Base-by-base conservation (phyloP, 1,139 yeast species). In the Kodamaea fungicola region DNA sequence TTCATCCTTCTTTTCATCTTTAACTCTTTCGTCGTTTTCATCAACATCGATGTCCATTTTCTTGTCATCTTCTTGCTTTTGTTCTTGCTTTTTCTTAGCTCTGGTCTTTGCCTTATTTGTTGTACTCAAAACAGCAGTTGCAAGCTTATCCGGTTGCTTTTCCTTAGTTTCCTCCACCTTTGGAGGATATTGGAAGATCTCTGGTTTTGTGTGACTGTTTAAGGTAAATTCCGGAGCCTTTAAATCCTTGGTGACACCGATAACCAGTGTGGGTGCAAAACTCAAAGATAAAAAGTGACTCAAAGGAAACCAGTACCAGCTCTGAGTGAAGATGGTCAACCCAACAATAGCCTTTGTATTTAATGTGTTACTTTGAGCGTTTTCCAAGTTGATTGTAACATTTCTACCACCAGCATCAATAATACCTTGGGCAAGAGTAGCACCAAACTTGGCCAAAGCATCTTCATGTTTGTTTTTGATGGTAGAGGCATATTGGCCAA, bases 321-420 rank as follows among this genome's bases (percentile, higher is more conserved):
- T 86, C 64, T 92, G 99, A 6, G 84, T 71, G 59, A 92, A 94
- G 43, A 92, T 77, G 0, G 95, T 81, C 52, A 94, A 71, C 30
- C 99, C 98, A 42, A 90, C 95, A 50, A 94, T 83, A 0, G 97
- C 94, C 56, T 85, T 85, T 60, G 83, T 80, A 60, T 92, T 92
- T 48, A 92, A 75, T 10, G 96, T 89, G 43, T 89, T 95, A 27
- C 96, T 88, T 49, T 88, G 92, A n/a, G 81, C 56, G 58, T 92
- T 87, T 61, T 92, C 97, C 40, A 92, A 71, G 50, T 85, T 85
- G 47, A 92, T 89, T 1, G 97, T 90, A n/a, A 87, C 95, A 54
- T 94, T 92, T 59, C 98, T 80, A 13, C 99, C 99, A 64, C 98
- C 97, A 9, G 98, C 98, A 65, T 92, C 97, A 59, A 94, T 83